phyloP scores from a whole-genome alignment of 495 filamentous ascomycete genomes.

The Umbilicaria muhlenbergii region DNA sequence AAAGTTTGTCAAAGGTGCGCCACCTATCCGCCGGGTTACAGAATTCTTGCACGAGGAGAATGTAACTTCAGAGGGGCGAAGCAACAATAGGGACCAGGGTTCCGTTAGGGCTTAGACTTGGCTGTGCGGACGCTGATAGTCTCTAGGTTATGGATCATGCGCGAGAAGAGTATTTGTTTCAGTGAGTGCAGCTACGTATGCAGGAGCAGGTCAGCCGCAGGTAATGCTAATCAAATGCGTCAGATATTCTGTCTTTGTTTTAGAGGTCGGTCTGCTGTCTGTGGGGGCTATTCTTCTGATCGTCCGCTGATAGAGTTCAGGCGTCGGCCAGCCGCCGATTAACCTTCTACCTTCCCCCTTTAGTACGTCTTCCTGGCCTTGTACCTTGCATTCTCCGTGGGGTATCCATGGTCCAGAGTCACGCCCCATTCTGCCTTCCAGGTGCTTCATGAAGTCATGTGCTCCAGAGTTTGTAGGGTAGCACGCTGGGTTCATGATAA shows the following conservation, averaged over 20 bases:
- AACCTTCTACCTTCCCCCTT: slow-evolving; percentile 60
- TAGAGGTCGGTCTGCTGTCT: slow-evolving; percentile 31
- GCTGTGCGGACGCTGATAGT: not conserved
- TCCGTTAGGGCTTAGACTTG: too few relatives aligned
- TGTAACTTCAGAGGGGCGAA: not conserved
- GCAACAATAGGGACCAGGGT: too few relatives aligned
- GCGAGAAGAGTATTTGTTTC: slow-evolving; percentile 71
- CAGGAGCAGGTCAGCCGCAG: not conserved
- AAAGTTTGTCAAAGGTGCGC: slow-evolving; percentile 73
- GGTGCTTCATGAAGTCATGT: too few relatives aligned
- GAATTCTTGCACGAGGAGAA: slow-evolving; percentile 1
- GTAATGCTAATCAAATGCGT: slow-evolving; percentile 6
- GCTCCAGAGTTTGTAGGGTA: too few relatives aligned
- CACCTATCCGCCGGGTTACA: not conserved
- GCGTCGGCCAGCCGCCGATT: slow-evolving; percentile 63
- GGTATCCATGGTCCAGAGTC: not conserved
- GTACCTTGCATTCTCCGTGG: not conserved
- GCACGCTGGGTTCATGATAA: not conserved
- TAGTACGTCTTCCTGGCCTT: slow-evolving; percentile 25
- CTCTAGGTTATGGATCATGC: slow-evolving; percentile 42
- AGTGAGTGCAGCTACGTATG: slow-evolving; percentile 32
- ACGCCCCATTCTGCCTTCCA: too few relatives aligned
- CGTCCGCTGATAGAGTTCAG: slow-evolving; percentile 9
- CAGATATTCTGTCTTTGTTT: slow-evolving; percentile 51
- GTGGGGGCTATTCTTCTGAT: not conserved